phyloP scores from a whole-genome alignment of 257 asterid genomes.

The Gynochthodes officinalis region DNA sequence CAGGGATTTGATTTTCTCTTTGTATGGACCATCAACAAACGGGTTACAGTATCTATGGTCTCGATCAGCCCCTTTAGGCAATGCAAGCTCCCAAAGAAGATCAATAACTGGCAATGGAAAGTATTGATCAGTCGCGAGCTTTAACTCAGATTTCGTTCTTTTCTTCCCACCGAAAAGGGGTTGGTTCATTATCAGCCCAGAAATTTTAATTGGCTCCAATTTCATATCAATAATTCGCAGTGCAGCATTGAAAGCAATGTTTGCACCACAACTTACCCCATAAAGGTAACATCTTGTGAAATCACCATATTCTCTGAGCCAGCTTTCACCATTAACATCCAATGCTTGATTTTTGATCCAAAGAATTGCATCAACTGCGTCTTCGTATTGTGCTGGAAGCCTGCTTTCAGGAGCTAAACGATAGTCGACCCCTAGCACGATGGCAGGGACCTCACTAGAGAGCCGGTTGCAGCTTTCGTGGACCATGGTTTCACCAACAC shows the following conservation, averaged over 20 bases:
- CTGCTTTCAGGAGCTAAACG: conserved; percentile 81
- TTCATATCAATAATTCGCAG: conserved; percentile 40
- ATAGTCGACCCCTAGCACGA: conserved; percentile 59
- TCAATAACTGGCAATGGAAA: conserved; percentile 79
- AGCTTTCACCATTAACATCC: conserved; percentile 45
- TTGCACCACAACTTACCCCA: conserved; percentile 66
- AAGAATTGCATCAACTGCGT: conserved; percentile 55
- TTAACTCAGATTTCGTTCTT: conserved; percentile 70
- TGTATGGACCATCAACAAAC: conserved; percentile 37
- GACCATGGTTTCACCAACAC: conserved; percentile 31
- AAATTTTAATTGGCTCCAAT: conserved; percentile 41
- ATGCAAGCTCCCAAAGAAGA: conserved; percentile 77
- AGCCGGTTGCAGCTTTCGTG: conserved; percentile 55
- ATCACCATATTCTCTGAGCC: conserved; percentile 68
- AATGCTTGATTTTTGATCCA: conserved; percentile 61
- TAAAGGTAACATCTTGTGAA: conserved; percentile 63
- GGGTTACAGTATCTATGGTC: conserved; percentile 85
- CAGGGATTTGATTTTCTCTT: conserved; percentile 46
- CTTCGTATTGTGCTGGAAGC: conserved; percentile 88
- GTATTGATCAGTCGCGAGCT: conserved; percentile 60
- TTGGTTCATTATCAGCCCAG: conserved; percentile 61
- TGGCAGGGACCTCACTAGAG: conserved; percentile 52
- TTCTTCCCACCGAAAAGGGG: conserved; percentile 68
- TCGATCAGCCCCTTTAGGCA: conserved; percentile 71
- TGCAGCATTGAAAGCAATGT: conserved; percentile 56